phyloP scores from a whole-genome alignment of 257 asterid genomes.

The Galeopsis tetrahit region DNA sequence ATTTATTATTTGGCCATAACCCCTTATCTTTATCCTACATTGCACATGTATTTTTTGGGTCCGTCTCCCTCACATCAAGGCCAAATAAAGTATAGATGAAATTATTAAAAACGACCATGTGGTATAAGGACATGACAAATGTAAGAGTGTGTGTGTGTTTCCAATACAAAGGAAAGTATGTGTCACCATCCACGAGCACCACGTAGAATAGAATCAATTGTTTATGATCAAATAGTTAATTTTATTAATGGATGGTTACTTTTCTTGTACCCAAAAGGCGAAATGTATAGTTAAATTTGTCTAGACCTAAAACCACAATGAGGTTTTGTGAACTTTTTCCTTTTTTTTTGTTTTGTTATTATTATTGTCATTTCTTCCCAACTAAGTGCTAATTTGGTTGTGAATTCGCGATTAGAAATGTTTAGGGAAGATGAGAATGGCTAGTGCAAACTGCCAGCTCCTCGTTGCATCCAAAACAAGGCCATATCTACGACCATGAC shows the following conservation, averaged over 20 bases:
- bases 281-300: background rate
- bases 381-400: constrained; percentile 5
- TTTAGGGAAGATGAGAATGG: constrained; percentile 22
- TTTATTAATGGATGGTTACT: background rate
- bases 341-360: background rate
- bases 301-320: background rate
- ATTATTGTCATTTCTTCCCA: constrained; percentile 11
- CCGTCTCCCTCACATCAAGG: background rate
- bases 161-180: background rate
- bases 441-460: constrained; percentile 12
- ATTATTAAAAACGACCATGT: background rate
- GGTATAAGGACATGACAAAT: background rate
- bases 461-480: background rate
- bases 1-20: constrained; percentile 5
- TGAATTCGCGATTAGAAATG: constrained; percentile 4
- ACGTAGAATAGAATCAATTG: background rate
- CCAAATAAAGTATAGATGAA: background rate
- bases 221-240: background rate
- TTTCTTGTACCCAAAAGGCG: background rate
- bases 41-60: background rate
- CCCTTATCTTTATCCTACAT: background rate
- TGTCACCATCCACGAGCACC: background rate
- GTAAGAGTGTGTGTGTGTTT: background rate
- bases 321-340: background rate
- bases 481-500: background rate